Evolutionary conservation across 2,329 filamentous ascomycete genomes (phyloP), one percentile per base, ranked within the genome.

Genomic region (Paradendryphiella salina): DNA sequence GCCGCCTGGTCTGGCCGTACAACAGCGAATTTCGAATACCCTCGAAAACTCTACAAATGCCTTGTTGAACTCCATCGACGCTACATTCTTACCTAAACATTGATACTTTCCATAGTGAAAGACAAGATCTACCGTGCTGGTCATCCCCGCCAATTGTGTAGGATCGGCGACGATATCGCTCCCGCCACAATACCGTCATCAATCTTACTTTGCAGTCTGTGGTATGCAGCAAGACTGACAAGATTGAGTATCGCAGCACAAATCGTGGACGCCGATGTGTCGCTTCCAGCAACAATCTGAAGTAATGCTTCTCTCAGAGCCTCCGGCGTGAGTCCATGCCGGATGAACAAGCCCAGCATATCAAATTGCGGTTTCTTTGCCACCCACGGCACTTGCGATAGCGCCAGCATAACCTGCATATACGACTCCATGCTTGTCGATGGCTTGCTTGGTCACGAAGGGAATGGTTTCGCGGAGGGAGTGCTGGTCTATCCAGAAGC

Each of bases 261-360:
- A 13, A 85, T 74, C 0, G 75, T 75, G 1, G 79, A 80, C 1
- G 82, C 81, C 0, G 80, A 80, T 0, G 80, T 83, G 49, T 84
- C 82, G 1, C 79, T 80, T 6, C 82, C 82, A 4, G 81, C 81
- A n/a, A 81, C 72, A 31, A 79, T 75, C 39, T 78, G 75, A 1
- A 75, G 69, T 4, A 78, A 54, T 0, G 73, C 75, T 52, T 79
- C 76, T 13, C 71, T 73, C 29, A 77, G 74, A 14, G 74, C 64
- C 58, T 79, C 67, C 43, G 74, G 71, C 2, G 64, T 71, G 5
- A 79, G 64, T 60, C 73, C 73, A 48, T 77, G 75, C 4, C 69
- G 70, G 48, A 80, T 74, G 54, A 81, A 81, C 0, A 77, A 76
- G 13, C 73, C 77, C 1, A 82, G 73, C 80, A 82, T 82, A 48